Evolutionary conservation across 169 alveolate species (phyloP), one percentile per base, ranked within the genome.

Genomic region (Plasmodium vivax): DNA sequence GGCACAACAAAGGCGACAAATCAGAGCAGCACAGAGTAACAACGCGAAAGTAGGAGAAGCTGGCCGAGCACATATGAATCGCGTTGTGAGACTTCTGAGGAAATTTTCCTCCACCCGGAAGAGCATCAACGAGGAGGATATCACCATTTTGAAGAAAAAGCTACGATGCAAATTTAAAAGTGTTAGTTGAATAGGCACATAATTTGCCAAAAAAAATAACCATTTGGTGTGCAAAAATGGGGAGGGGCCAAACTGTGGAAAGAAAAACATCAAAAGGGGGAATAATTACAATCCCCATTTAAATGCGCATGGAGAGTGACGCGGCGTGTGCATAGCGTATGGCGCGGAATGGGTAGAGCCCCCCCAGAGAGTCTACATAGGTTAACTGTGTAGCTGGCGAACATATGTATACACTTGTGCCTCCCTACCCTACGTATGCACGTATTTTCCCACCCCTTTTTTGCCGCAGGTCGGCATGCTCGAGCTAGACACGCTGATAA

Each of bases 101-200:
- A 36, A 75, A 43, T 87, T 75, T 75, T 68, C 87, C 47, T 51
- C 93, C 68, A 5, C 7, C 51, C 19, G 1, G 77, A 87, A 87
- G 82, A 75, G 81, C 68, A 36, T 77, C 74, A 79, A 1, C 32
- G n/a, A 27, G 12, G 87, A 87, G 51, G 87, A 87, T 75, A 75
- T 87, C 7, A 19, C 23, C 38, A 51, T 77, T 75, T 87, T 87
- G 72, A 87, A 58, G 72, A 87, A 77, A 87, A 87, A 87, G 27
- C 32, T 87, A 41, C 41, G 93, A 77, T 87, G 62, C 30, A 87
- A 77, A 87, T 87, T 87, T 87, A 87, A 77, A 87, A 87, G 93
- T 87, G 93, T 87, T 54, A 75, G 93, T 68, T 79, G 62, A 85
- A 87, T 75, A 36, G 27, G 56, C 14, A 84, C 3, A 68, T 68